Evolutionary conservation across 768 basidiomycete genomes (phyloP), one percentile per base, ranked within the genome.

Genomic region (Podaxis sp.): DNA sequence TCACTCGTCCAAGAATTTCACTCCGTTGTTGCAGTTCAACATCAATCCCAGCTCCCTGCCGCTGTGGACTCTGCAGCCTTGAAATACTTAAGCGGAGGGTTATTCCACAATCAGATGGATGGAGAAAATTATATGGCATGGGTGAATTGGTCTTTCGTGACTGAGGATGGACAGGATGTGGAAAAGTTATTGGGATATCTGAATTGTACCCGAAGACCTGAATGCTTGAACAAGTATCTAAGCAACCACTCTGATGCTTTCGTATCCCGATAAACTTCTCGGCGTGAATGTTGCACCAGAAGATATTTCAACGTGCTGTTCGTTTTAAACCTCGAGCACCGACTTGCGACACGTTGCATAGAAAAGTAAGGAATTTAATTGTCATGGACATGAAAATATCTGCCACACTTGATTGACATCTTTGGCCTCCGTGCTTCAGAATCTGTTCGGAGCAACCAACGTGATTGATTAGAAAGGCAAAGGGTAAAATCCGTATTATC

Each of bases 141-240:
- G 42, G 42, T 44, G 42, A 32, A 9, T 32, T 44, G 42, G 18
- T 18, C 16, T 44, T 9, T 5, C 16, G 42, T 18, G 42, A 18
- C 18, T n/a, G 42, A 44, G 14, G 18, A 16, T 44, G 16, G 42
- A 44, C 42, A 44, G 42, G 16, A 44, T 18, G 42, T 44, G 42
- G 42, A 44, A 44, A 44, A 18, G 27, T 48, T 48, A 25, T 21
- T n/a, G n/a, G 16, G 25, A 25, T 0, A 23, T 11, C 23, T 27
- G 47, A 48, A 48, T 7, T 48, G n/a, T 21, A 13, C 13, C 21
- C 25, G 47, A 42, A 13, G n/a, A 14, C 40, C 14, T 42, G 47
- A 18, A 48, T 7, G 11, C 47, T 48, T 10, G 47, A 48, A 28
- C 55, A 56, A 28, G 57, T 58, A 50, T 36, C 57, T n/a, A 58